phyloP scores from a whole-genome alignment of 2,329 filamentous ascomycete genomes.

The Fonsecaea multimorphosa region DNA sequence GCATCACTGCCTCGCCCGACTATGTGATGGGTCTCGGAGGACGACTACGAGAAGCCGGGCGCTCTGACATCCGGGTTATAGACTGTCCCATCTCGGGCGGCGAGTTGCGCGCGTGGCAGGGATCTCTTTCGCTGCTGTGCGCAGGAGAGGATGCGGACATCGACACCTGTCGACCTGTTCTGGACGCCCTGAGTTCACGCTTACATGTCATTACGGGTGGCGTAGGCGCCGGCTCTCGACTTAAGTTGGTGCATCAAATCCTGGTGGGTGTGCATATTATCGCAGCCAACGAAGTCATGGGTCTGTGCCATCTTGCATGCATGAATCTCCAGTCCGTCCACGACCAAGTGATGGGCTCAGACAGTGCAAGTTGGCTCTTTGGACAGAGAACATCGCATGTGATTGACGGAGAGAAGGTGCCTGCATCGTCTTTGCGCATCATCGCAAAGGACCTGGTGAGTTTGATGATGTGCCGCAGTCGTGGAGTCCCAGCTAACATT shows the following conservation, averaged over 20 bases:
- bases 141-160: background rate
- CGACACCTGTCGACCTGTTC: background rate
- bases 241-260: slow-evolving; percentile 15
- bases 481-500: background rate
- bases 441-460: background rate
- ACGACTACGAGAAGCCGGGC: background rate
- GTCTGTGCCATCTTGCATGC: background rate
- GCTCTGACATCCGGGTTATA: background rate
- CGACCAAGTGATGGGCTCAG: slow-evolving; percentile 4
- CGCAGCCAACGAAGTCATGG: background rate
- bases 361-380: slow-evolving; percentile 12
- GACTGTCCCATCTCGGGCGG: slow-evolving; percentile 15
- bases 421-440: background rate
- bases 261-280: slow-evolving; percentile 12
- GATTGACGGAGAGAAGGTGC: background rate
- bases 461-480: background rate
- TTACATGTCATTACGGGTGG: background rate
- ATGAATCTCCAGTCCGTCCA: background rate
- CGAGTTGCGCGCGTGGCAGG: background rate
- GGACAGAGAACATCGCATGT: slow-evolving; percentile 1
- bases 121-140: slow-evolving; percentile 11
- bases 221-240: background rate
- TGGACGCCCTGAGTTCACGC: background rate
- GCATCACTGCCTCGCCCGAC: background rate
- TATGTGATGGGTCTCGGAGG: background rate